These are phyloP conservation scores for Blakeslea trispora DNA, from an alignment of 371 early-diverging fungal species.

Conservation along the genomic window DNA sequence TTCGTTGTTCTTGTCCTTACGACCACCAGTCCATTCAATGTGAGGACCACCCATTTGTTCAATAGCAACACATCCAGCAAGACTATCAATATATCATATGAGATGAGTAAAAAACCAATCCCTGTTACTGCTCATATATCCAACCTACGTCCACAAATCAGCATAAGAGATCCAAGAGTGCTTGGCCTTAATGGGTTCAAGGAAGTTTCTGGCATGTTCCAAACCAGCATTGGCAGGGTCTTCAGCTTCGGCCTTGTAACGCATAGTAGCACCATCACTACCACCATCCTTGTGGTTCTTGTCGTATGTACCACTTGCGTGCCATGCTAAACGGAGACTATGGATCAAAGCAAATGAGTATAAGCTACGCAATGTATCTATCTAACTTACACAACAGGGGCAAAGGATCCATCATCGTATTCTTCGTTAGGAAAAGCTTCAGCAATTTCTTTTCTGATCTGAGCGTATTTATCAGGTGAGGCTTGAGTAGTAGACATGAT, in stretches of 20 bases:
- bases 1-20: conserved; percentile 62
- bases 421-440: conserved; percentile 59
- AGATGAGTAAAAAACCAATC: too few relatives aligned
- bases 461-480: conserved; percentile 49
- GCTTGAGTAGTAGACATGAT: conserved; percentile 47
- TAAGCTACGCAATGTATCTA: conserved; percentile 1
- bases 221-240: conserved; percentile 85
- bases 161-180: conserved; percentile 73
- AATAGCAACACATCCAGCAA: conserved; percentile 84
- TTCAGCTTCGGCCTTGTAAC: conserved; percentile 61
- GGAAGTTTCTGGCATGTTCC: conserved; percentile 66
- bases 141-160: conserved; percentile 85
- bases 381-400: conserved; percentile 66
- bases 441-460: conserved; percentile 60
- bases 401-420: conserved; percentile 86
- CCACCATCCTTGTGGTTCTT: conserved; percentile 73
- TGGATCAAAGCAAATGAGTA: neutral
- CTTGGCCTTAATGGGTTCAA: conserved; percentile 78
- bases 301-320: conserved; percentile 83
- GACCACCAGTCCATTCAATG: conserved; percentile 80
- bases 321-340: conserved; percentile 83
- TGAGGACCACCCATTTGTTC: conserved; percentile 84
- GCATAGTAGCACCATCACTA: conserved; percentile 84
- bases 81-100: conserved; percentile 37
- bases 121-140: too few relatives aligned